A percentile compares a stretch with the other conserved stretches of the same genome.
Evolutionary conservation across 2,329 filamentous ascomycete genomes (phyloP).

Genomic region (Ascochyta lentis): DNA sequence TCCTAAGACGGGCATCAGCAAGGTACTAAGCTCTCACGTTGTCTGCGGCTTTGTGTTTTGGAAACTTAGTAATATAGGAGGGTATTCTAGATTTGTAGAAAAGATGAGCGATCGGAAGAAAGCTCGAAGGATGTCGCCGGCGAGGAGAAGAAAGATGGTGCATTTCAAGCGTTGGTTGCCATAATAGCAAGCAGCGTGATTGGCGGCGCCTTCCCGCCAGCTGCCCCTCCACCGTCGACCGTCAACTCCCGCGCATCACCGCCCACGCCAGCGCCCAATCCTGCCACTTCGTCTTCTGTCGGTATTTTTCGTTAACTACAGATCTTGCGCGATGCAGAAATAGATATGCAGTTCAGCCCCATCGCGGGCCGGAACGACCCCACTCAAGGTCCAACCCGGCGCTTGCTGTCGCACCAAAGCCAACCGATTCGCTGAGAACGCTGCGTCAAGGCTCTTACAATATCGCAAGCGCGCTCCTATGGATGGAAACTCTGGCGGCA

Average conservation of each 20-base stretch:
- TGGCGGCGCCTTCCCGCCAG: background rate
- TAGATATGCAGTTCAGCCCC: conserved; percentile 5
- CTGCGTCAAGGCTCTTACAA: conserved; percentile 5
- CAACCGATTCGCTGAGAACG: conserved; percentile 33
- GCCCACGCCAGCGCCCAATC: background rate
- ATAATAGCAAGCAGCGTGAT: background rate
- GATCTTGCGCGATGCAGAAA: conserved; percentile 1
- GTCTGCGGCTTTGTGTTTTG: too few relatives aligned
- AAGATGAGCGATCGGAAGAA: background rate
- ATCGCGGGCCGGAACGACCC: conserved; percentile 12
- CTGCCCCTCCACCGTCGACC: background rate
- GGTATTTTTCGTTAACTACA: background rate
- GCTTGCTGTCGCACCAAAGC: conserved; percentile 33
- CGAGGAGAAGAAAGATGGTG: background rate
- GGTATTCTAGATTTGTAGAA: background rate
- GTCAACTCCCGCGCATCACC: background rate
- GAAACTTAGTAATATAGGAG: background rate
- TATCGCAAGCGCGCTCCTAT: conserved; percentile 33
- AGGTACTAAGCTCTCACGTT: too few relatives aligned
- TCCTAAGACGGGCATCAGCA: too few relatives aligned
- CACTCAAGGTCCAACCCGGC: conserved; percentile 19
- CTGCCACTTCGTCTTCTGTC: background rate
- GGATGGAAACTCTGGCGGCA: conserved; percentile 15
- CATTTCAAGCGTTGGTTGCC: background rate
- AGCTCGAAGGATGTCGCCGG: background rate